phyloP scores from a whole-genome alignment of 495 filamentous ascomycete genomes.

The Hypoxylon subgilvum region DNA sequence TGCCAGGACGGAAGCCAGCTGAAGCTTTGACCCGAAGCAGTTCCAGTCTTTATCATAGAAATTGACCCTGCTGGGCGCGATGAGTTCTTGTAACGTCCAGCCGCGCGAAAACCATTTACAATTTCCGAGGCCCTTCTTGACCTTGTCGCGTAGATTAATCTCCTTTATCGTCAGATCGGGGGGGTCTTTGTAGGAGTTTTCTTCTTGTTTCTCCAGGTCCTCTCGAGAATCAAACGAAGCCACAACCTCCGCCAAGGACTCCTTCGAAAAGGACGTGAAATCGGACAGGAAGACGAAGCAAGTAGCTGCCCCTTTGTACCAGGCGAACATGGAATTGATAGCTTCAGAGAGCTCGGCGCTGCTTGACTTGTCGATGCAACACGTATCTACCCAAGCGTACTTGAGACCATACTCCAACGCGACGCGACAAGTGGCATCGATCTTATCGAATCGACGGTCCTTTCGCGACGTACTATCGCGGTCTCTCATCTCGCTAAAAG shows the following conservation, averaged over 20 bases:
- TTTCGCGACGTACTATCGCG: conserved; percentile 10
- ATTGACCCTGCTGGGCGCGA: conserved; percentile 25
- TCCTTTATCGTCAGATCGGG: conserved; percentile 15
- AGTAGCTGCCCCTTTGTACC: conserved; percentile 40
- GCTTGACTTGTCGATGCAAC: conserved; percentile 52
- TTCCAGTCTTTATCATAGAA: conserved; percentile 36
- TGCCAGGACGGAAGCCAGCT: conserved; percentile 31
- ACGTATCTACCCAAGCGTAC: conserved; percentile 47
- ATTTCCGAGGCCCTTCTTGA: conserved; percentile 10
- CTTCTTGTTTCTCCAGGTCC: conserved; percentile 3
- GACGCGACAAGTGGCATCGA: conserved; percentile 22
- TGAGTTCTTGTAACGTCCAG: conserved; percentile 43
- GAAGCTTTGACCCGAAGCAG: conserved; percentile 39
- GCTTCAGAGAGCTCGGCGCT: conserved; percentile 48
- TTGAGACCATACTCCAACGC: conserved; percentile 21
- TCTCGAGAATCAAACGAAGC: conserved; percentile 22
- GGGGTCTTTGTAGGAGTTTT: conserved; percentile 15
- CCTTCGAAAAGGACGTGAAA: conserved; percentile 18
- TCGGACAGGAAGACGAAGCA: conserved; percentile 49
- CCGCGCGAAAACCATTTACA: conserved; percentile 38
- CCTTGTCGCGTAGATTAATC: conserved; percentile 20
- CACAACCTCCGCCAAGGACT: conserved; percentile 9
- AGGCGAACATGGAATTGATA: conserved; percentile 52
- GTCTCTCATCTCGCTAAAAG: conserved; percentile 35
- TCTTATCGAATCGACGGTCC: conserved; percentile 31